Evolutionary conservation across 768 basidiomycete species (phyloP), one percentile per base, ranked within the genome.

Genomic region (Termitomyces sp.): DNA sequence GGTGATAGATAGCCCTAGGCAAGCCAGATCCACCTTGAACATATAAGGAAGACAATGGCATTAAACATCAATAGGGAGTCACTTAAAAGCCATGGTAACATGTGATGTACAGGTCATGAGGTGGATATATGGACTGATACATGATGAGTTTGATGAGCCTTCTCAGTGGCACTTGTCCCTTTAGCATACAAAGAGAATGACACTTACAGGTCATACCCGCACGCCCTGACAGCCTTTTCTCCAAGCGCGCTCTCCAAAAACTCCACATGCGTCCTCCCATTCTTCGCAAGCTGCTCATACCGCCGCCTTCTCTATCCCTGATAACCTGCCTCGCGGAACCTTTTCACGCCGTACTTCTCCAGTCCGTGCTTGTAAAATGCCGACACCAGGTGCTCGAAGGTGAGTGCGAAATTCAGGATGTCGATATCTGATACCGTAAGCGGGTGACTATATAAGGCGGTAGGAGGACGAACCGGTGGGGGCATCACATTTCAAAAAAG

Each of bases 161-260:
- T n/a, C n/a, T n/a, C n/a, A n/a, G n/a, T n/a, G n/a, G n/a, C n/a
- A 34, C 50, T 40, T 52, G 51, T 5, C 34, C 7, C 5, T 24
- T n/a, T 4, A 24, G 24, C 24, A 27, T 40, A 57, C 8, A 36
- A 40, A 52, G 27, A 56, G 30, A 56, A 39, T 2, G 56, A 36
- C 1, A 71, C 81, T 50, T 57, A 84, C 83, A 89, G 87, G 43
- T 64, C 64, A 69, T 90, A 91, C 22, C 75, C 69, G 74, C 88
- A 90, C 3, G 82, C 72, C 64, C 78, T 56, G 14, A 80, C 74
- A 6, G 82, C 78, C 27, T 65, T 57, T 0, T 57, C 68, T 0
- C 72, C 74, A 6, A 80, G 70, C 30, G 76, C 75, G 5, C 80
- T 82, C 5, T 72, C 66, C 50, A 89, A 73, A 65, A 82, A 77